A percentile compares a stretch with the other conserved stretches of the same genome.
Conservation (phyloP, 352 stramenopile species). For the Phytophthora cajani region DNA sequence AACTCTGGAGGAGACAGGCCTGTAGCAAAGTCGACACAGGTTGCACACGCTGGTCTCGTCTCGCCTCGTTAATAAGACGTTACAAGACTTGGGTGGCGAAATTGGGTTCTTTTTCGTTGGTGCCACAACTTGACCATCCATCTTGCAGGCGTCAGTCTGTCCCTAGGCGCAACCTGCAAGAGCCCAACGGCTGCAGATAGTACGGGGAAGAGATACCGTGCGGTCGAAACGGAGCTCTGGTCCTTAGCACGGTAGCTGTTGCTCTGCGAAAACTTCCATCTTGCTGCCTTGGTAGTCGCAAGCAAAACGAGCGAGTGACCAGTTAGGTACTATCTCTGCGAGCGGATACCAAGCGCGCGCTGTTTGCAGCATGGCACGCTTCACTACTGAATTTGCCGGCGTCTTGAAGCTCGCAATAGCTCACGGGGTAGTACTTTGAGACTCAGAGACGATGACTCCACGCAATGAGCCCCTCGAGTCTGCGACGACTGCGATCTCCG, state of each 20-base stretch:
- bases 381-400: not conserved
- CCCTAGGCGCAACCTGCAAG: not conserved
- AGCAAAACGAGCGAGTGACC: no score
- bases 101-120: not conserved
- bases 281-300: no score
- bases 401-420: not conserved
- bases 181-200: not conserved
- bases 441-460: not conserved
- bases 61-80: not conserved
- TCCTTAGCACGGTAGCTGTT: not conserved
- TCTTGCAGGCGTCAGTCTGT: not conserved
- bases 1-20: no score
- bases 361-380: not conserved
- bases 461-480: not conserved
- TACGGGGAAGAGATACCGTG: not conserved
- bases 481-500: not conserved
- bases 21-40: no score
- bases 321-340: no score
- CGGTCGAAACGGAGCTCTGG: not conserved
- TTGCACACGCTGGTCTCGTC: no score
- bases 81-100: not conserved
- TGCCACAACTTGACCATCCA: not conserved
- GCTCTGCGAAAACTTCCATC: no score
- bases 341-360: no score
- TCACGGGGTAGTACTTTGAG: not conserved